Base-by-base conservation (phyloP, 179 eudicot species). In the Beta lomatogona region DNA sequence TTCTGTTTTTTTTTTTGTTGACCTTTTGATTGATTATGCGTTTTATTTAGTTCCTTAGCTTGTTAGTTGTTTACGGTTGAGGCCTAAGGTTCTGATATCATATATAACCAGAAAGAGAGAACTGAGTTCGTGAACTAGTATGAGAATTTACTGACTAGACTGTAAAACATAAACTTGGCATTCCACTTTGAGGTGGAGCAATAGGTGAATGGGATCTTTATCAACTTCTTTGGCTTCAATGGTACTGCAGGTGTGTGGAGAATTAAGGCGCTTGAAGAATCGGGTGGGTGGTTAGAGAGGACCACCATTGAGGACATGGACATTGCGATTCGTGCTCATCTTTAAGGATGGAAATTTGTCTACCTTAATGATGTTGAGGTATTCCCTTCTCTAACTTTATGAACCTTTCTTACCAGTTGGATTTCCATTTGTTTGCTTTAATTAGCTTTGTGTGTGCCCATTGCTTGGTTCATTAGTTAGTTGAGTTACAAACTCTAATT, bases 231-330 rank as follows among this genome's bases (percentile, higher is more conserved):
- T 44, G 99, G 99, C 81, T 96, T 96, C 78, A 96, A 96, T 82
- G 99, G 99, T 68, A 96, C 99, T 22, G 99, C 99, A 4, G 97
- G 99, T 70, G 99, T 96, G 58, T 96, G 99, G 99, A 88, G 99
- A 81, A 92, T 93, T 55, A 96, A 93, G 89, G 97, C 99, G 31
- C 31, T 28, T 28, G 31, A 28, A 28, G 31, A 28, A 28, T 28
- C 31, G 31, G 31, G 31, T 28, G 31, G 31, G 31, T 28, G 31
- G 31, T 28, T 28, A 28, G 31, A 28, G 31, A 28, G 31, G 31
- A 28, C 97, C 77, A 96, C 99, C 0, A 98, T 96, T 2, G 99
- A 96, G 87, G 99, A 96, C 82, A 96, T 96, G 99, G 98, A 96
- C 87, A 94, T 96, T 83, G 99, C 99, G n/a, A 88, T 88, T 74